Conservation (phyloP, 208 protist genomes). For the Histomonas meleagridis region DNA sequence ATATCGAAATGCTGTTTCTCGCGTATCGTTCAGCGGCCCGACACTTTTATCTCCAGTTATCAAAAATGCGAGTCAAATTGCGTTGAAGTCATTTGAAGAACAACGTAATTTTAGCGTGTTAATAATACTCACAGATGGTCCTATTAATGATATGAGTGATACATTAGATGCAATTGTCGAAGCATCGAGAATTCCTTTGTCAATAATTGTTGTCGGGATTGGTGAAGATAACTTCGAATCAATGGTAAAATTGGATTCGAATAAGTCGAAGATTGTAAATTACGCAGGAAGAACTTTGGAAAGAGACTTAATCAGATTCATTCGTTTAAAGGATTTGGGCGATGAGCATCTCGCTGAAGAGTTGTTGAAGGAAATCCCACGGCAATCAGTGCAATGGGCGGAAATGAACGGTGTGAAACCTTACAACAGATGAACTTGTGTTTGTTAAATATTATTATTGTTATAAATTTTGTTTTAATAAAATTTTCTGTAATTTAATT, state of each 20-base stretch:
- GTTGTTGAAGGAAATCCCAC: conserved; percentile 44
- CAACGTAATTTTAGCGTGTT: conserved; percentile 29
- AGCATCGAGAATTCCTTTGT: conserved; percentile 34
- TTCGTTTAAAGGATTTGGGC: conserved; percentile 51
- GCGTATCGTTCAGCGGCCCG: conserved; percentile 26
- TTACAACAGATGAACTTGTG: too few species aligned
- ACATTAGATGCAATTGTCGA: conserved; percentile 18
- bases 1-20: conserved; percentile 29
- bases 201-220: conserved; percentile 46
- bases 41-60: conserved; percentile 35
- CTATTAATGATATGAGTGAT: conserved; percentile 42
- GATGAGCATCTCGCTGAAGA: conserved; percentile 42
- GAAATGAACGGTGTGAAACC: conserved; percentile 41
- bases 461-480: too few species aligned
- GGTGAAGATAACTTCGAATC: conserved; percentile 39
- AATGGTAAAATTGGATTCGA: conserved; percentile 24
- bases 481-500: too few species aligned
- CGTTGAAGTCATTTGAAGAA: not conserved
- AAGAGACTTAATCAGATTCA: conserved; percentile 60
- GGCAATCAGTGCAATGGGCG: conserved; percentile 40
- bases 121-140: conserved; percentile 40
- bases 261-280: not conserved
- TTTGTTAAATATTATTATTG: too few species aligned
- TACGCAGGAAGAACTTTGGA: not conserved
- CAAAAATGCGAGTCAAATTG: not conserved